Base-by-base conservation (phyloP, 768 basidiomycete species). In the Dendrothele bispora region DNA sequence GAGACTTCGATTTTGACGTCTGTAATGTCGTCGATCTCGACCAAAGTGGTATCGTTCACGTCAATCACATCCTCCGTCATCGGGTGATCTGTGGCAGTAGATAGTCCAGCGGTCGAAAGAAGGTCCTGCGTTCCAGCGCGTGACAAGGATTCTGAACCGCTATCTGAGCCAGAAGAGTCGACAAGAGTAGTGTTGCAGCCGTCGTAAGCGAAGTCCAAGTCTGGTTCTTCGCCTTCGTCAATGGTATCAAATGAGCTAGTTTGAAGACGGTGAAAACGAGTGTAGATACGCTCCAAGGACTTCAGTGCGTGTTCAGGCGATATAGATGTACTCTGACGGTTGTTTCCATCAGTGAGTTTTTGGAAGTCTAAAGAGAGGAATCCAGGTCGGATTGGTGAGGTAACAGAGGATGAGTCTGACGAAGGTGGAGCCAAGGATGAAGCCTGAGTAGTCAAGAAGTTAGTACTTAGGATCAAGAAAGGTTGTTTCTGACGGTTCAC, bases 211-310 rank as follows among this genome's bases (percentile, higher is more conserved):
- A n/a, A n/a, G n/a, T n/a, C n/a, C n/a, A n/a, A n/a, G 14, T 34
- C 14, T 11, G 27, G 27, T 18, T n/a, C 8, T 2, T 18, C 32
- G 18, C 15, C 38, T 39, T 47, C 37, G 15, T 22, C 18, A n/a
- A 39, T 47, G 10, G 45, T 46, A 21, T 46, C 24, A 7, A 46
- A 26, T 25, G n/a, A n/a, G n/a, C n/a, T n/a, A n/a, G n/a, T n/a
- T n/a, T 29, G 32, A 36, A 47, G 29, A 15, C 18, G 26, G 14
- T 38, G 29, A 36, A 47, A 39, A 14, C 46, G 36, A 22, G 14
- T 29, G 32, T 18, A 21, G 21, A 39, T 47, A 15, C 35, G 17
- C 24, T 47, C 25, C 26, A 39, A 15, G 12, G 46, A 47, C 20
- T 47, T 20, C 11, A 47, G 10, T 17, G 46, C 46, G 17, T 47